Evolutionary conservation across 78 protist species (phyloP), one percentile per base, ranked within the genome.

Genomic region (Carpediemonas membranifera): DNA sequence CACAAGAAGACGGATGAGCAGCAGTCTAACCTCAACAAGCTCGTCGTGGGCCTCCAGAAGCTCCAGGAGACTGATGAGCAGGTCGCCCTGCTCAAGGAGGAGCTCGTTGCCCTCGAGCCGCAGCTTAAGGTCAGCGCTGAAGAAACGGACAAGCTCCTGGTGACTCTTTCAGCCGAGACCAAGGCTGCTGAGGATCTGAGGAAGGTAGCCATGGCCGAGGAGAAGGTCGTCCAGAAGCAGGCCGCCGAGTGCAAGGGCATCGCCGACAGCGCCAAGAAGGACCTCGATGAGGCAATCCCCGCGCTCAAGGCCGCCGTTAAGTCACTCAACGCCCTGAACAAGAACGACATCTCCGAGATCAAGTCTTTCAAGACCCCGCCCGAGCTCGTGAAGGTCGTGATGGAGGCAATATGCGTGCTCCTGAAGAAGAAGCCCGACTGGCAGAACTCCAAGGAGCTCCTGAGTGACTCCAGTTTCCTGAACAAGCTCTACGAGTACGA

Each of bases 331-430:
- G 37, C 31, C 27, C 74, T 90, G 30, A 77, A 84, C 47, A n/a
- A 18, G 52, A n/a, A 24, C 3, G 85, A 82, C 34, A 19, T 90
- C 25, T 25, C 52, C 3, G 91, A 84, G 71, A 73, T 90, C 35
- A 15, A 82, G 79, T 63, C n/a, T n/a, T n/a, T n/a, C n/a, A n/a
- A n/a, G n/a, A n/a, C 54, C 39, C 91, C 91, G 33, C 89, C 91
- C 0, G 71, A 36, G 0, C 89, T 84, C 25, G 91, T 86, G 30
- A 35, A 59, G 76, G 39, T 75, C 33, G 87, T 81, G 27, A 60
- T 84, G 81, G 76, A 80, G 60, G 80, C 91, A 39, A 59, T 82
- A 36, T 80, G 87, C 79, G 81, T 87, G n/a, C 72, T 87, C 30
- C 57, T 83, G 24, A 79, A 80, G 2, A 30, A 33, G 43, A 71